Conservation (phyloP, 2,329 filamentous ascomycete species). For the Allantophomopsis cytisporea region DNA sequence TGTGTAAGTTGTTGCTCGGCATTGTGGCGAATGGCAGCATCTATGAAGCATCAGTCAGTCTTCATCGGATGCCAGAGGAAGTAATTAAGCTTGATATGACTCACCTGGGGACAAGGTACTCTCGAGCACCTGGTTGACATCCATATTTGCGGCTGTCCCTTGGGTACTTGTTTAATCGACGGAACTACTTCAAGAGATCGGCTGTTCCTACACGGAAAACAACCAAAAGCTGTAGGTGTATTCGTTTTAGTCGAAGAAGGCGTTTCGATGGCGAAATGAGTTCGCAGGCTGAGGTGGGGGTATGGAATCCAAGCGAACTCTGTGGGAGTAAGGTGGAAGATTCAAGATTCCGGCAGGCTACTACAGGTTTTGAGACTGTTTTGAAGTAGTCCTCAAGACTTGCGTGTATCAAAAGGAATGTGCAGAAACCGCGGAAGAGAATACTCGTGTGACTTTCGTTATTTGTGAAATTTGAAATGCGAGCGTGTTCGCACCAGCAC, state of each 20-base stretch:
- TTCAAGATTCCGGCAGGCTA: not conserved
- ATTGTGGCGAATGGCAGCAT: conserved; percentile 77
- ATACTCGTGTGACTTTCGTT: too few species aligned
- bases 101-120: conserved; percentile 91
- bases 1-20: conserved; percentile 90
- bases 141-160: conserved; percentile 46
- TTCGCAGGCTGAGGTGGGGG: not conserved
- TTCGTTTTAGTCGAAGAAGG: too few species aligned
- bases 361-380: not conserved
- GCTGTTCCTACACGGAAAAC: too few species aligned
- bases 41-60: conserved; percentile 34
- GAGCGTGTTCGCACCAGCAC: too few species aligned
- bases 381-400: not conserved
- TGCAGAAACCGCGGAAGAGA: conserved; percentile 1
- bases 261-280: too few species aligned
- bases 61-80: not conserved
- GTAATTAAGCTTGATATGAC: conserved; percentile 15
- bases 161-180: not conserved
- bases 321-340: conserved; percentile 1
- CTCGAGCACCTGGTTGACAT: conserved; percentile 96
- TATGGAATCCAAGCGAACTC: conserved; percentile 2
- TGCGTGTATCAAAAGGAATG: conserved; percentile 1
- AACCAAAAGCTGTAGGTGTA: too few species aligned
- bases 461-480: too few species aligned
- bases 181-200: not conserved